Evolutionary conservation across 2,329 filamentous ascomycete genomes (phyloP), one percentile per base, ranked within the genome.

Genomic region (Ramichloridium luteum): DNA sequence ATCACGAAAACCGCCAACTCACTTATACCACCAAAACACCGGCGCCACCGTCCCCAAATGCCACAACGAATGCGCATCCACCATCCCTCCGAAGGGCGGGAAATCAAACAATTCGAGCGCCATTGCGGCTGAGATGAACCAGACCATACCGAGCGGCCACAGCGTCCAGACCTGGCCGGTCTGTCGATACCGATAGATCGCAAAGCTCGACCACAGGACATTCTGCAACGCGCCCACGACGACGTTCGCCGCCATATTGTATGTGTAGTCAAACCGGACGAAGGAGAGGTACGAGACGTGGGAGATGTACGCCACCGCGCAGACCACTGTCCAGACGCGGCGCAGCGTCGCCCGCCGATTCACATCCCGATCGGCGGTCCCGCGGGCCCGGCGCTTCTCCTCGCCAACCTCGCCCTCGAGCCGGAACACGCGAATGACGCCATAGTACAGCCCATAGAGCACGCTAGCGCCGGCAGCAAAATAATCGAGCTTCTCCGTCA

Each of bases 241-340:
- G 13, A 98, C 81, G 50, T 96, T 98, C 31, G 86, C 90, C 2
- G 80, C 75, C 85, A 98, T 96, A 55, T 98, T 98, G 62, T 98
- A 98, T 4, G 79, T 80, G 56, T 98, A 98, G 57, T 96, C 81
- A 81, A 90, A 98, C 12, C 68, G 65, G 65, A 86, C 82, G 45
- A 84, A 73, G 51, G 79, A 83, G 33, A 98, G 67, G 56, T 93
- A 98, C 27, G 65, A 70, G 28, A 94, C 74, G 54, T 98, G 90
- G 33, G 70, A 62, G 15, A 67, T 51, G 56, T 93, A 98, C 31
- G 93, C 59, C 10, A 60, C 41, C 15, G 72, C 54, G 54, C 90
- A 98, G 5, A 82, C 44, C 9, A 67, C 50, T 1, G 83, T 86
- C 88, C 86, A 96, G 13, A 72, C 52, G 28, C 80, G 67, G 33